Evolutionary conservation across 805 yeast genomes (phyloP).

Genomic region (Yarrowia sp.): DNA sequence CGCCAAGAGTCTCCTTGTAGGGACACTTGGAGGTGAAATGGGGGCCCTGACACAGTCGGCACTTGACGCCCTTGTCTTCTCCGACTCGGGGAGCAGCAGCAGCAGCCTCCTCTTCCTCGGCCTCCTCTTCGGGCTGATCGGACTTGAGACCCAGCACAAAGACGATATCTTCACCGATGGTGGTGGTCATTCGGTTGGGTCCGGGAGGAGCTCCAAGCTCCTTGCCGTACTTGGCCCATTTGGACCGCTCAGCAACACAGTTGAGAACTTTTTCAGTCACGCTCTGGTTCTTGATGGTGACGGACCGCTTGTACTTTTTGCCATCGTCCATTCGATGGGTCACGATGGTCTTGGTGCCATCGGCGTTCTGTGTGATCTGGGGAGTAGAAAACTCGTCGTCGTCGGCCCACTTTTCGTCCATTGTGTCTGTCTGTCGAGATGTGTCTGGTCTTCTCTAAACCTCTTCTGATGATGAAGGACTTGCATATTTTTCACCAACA

Average conservation of each 20-base stretch:
- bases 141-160: slow-evolving; percentile 65
- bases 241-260: slow-evolving; percentile 82
- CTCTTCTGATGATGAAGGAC: slow-evolving; percentile 21
- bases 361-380: slow-evolving; percentile 75
- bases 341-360: slow-evolving; percentile 88
- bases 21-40: slow-evolving; percentile 97
- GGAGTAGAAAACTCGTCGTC: slow-evolving; percentile 64
- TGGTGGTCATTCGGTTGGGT: slow-evolving; percentile 87
- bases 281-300: slow-evolving; percentile 76
- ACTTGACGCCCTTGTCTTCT: slow-evolving; percentile 60
- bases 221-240: slow-evolving; percentile 87
- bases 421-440: slow-evolving; percentile 60
- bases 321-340: slow-evolving; percentile 71
- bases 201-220: slow-evolving; percentile 79
- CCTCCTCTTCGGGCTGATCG: slow-evolving; percentile 56
- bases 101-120: slow-evolving; percentile 67
- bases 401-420: slow-evolving; percentile 57
- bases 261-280: slow-evolving; percentile 85
- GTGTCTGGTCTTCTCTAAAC: background rate
- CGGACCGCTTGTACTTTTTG: slow-evolving; percentile 85
- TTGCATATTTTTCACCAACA: slow-evolving; percentile 36
- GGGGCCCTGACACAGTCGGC: slow-evolving; percentile 93
- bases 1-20: slow-evolving; percentile 82
- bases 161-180: slow-evolving; percentile 82
- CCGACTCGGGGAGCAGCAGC: slow-evolving; percentile 50